These are phyloP conservation scores for Aureobasidium sp. DNA, from an alignment of 2,329 filamentous ascomycete genomes.

Conservation along the genomic window DNA sequence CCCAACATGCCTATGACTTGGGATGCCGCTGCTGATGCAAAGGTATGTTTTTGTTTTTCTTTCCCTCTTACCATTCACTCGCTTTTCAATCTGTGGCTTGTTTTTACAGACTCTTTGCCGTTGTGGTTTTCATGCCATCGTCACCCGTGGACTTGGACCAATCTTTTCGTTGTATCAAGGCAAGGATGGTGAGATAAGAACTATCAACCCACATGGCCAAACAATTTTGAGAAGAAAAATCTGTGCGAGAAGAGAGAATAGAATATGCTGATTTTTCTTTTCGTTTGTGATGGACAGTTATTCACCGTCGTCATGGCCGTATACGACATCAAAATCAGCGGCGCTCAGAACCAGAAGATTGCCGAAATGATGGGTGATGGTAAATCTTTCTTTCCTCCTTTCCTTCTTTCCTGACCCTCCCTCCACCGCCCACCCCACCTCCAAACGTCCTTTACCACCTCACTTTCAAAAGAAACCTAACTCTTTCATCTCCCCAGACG, in stretches of 20 bases:
- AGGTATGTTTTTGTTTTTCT: conserved; percentile 19
- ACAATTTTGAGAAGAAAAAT: too few relatives aligned
- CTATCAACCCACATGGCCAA: too few relatives aligned
- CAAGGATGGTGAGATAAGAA: too few relatives aligned
- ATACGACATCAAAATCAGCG: conserved; percentile 26
- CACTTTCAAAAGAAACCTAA: too few relatives aligned
- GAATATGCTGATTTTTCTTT: not conserved
- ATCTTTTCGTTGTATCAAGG: too few relatives aligned
- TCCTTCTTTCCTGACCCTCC: not conserved
- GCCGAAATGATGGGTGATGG: conserved; percentile 27
- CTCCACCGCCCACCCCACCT: too few relatives aligned
- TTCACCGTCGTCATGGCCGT: conserved; percentile 25
- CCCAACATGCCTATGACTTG: conserved; percentile 28
- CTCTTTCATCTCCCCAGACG: conserved; percentile 20
- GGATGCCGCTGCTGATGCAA: conserved; percentile 26
- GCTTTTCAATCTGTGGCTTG: not conserved
- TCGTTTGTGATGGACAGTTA: conserved; percentile 19
- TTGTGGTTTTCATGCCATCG: too few relatives aligned
- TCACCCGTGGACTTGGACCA: too few relatives aligned
- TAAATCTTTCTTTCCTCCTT: conserved; percentile 7
- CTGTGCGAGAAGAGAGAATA: too few relatives aligned
- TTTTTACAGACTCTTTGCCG: not conserved
- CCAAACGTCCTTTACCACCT: too few relatives aligned
- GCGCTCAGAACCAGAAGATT: conserved; percentile 21
- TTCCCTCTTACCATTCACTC: not conserved